These are phyloP conservation scores for Dryadomyces sulphureus DNA, from an alignment of 2,329 filamentous ascomycete genomes.

Conservation along the genomic window DNA sequence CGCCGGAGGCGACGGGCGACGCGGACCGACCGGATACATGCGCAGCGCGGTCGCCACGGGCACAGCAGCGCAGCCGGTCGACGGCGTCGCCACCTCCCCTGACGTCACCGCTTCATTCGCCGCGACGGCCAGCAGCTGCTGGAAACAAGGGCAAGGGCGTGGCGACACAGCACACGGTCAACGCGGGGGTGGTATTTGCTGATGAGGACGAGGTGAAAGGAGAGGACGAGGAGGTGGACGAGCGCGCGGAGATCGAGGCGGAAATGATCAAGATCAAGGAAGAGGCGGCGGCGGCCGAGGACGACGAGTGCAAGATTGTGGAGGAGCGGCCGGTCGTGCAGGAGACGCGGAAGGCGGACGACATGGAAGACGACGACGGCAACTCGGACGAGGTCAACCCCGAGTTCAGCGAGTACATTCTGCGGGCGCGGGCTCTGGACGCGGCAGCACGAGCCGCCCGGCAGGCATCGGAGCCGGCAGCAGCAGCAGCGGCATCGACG, in stretches of 20 bases:
- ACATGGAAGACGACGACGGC: neutral
- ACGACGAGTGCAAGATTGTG: neutral
- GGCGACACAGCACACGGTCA: constrained; percentile 3
- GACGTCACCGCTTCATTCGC: neutral
- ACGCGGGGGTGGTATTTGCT: neutral
- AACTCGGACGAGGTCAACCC: constrained; percentile 1
- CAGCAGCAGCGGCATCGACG: neutral
- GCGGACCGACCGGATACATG: neutral
- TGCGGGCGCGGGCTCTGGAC: constrained; percentile 7
- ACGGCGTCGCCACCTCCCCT: neutral
- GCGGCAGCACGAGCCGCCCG: constrained; percentile 6
- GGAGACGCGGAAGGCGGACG: too few relatives aligned
- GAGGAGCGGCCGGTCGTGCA: too few relatives aligned
- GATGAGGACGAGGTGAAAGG: neutral
- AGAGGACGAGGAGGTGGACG: neutral
- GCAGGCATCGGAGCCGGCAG: neutral
- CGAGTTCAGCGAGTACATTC: constrained; percentile 12
- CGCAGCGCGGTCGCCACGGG: neutral
- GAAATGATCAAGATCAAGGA: neutral
- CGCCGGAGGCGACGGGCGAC: constrained; percentile 1
- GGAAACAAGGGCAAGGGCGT: constrained; percentile 8
- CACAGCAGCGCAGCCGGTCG: neutral
- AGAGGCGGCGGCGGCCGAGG: neutral
- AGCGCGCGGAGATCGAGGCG: neutral
- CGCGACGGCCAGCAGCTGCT: neutral